Base-by-base conservation (phyloP, 1,139 yeast species). In the Geotrichum aggregatum region DNA sequence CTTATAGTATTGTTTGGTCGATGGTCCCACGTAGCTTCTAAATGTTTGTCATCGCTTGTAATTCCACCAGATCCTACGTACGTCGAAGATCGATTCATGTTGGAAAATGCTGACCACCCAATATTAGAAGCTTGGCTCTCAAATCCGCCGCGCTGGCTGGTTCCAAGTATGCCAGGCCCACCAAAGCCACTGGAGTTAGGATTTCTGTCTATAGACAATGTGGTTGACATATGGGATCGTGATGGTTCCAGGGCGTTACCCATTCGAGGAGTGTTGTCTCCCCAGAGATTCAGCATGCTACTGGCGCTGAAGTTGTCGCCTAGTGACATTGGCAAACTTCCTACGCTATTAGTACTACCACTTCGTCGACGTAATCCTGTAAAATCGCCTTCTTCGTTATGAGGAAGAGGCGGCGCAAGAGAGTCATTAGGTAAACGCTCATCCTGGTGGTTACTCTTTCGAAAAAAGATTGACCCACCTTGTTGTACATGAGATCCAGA, bases 21-120 rank as follows among this genome's bases (percentile, higher is more conserved):
- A 28, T 51, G 50, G 31, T 43, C 45, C 54, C 54, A 51, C n/a
- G 47, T 43, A n/a, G 49, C 52, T 19, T 50, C 46, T 10, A 50
- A 24, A 11, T 45, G 49, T 8, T 36, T 22, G 14, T 39, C 49
- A 18, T 45, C 43, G n/a, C 16, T 35, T 6, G 18, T 18, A 31
- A 39, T 18, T 8, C 39, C 36, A 11, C 18, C 42, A 5, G 38
- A 35, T 13, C 21, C 22, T 18, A 47, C 8, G 22, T 33, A 36
- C 6, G 44, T 28, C 4, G 47, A 34, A 4, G 45, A 38, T 33
- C 46, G 36, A 24, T 45, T 45, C 13, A 41, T 14, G 33, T 44
- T 44, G 10, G 52, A 30, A 18, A 49, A 49, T 1, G 52, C 33
- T 10, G 49, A 34, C 52, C 52, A 50, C 8, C 43, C 49, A 11